Evolutionary conservation across 179 eudicot genomes (phyloP).

Genomic region (Nepenthes alata): DNA sequence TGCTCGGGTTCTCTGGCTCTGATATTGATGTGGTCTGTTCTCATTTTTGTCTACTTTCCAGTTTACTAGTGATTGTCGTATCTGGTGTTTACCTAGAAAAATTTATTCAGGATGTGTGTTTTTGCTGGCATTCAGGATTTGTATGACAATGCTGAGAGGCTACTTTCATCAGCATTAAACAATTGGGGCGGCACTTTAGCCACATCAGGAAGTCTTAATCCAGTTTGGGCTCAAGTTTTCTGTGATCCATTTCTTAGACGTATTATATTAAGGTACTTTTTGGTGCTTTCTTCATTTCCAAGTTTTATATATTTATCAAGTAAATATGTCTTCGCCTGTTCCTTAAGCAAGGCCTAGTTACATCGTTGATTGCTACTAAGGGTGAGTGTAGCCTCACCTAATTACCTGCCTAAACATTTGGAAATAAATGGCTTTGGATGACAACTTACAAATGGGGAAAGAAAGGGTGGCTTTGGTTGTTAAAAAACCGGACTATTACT

Average conservation of each 20-base stretch:
- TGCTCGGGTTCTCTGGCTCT: conserved; percentile 60
- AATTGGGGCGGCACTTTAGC: conserved; percentile 57
- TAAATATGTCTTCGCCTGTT: too few relatives aligned
- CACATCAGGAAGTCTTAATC: conserved; percentile 47
- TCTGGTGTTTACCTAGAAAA: neutral
- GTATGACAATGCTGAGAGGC: conserved; percentile 37
- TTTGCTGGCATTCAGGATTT: conserved; percentile 34
- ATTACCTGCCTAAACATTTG: too few relatives aligned
- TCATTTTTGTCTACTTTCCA: neutral
- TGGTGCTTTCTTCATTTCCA: neutral
- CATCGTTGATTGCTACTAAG: too few relatives aligned
- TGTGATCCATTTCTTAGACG: conserved; percentile 80
- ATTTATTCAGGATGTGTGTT: neutral
- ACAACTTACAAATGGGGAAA: too few relatives aligned
- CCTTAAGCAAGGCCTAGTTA: too few relatives aligned
- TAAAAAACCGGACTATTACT: too few relatives aligned
- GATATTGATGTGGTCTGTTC: conserved; percentile 49
- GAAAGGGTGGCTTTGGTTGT: too few relatives aligned
- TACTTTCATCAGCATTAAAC: conserved; percentile 49
- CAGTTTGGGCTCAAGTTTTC: conserved; percentile 77
- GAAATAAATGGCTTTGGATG: too few relatives aligned
- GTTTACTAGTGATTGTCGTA: neutral
- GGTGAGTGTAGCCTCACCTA: too few relatives aligned
- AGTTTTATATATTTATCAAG: neutral
- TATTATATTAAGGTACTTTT: conserved; percentile 53